Conservation (phyloP, 2,329 filamentous ascomycete species). For the Epichloe sp. region DNA sequence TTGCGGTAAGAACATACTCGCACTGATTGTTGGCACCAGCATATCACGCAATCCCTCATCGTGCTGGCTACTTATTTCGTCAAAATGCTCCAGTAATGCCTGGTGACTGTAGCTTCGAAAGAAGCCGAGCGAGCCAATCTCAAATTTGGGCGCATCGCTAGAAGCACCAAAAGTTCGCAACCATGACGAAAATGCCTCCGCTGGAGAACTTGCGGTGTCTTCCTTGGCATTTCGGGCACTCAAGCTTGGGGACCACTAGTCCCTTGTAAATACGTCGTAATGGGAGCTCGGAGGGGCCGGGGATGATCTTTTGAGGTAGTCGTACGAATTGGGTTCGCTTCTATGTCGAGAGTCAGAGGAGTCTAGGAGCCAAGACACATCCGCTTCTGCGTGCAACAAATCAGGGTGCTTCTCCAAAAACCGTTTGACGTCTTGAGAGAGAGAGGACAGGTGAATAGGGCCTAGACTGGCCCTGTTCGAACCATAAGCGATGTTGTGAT, state of each 20-base stretch:
- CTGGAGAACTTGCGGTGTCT: slow-evolving; percentile 10
- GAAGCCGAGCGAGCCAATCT: slow-evolving; percentile 38
- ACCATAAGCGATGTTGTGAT: slow-evolving; percentile 70
- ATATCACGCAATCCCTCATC: slow-evolving; percentile 34
- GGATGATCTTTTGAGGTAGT: neutral
- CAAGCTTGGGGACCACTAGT: slow-evolving; percentile 4
- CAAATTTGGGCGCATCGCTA: slow-evolving; percentile 39
- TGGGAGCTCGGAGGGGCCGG: neutral
- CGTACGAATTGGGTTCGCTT: neutral
- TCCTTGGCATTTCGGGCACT: neutral
- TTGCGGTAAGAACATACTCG: slow-evolving; percentile 39
- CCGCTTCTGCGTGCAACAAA: slow-evolving; percentile 32
- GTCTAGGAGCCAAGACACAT: slow-evolving; percentile 33
- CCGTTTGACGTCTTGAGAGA: slow-evolving; percentile 31
- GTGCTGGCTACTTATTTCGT: slow-evolving; percentile 33
- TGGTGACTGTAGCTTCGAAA: slow-evolving; percentile 34
- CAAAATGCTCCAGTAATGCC: slow-evolving; percentile 36
- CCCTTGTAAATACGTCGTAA: neutral
- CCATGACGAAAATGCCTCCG: slow-evolving; percentile 20
- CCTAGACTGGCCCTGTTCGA: slow-evolving; percentile 39
- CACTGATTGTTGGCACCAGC: slow-evolving; percentile 39
- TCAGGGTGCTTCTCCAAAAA: slow-evolving; percentile 33
- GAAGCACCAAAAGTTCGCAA: slow-evolving; percentile 31
- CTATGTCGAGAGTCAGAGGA: neutral
- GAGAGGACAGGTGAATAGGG: slow-evolving; percentile 26